Percentiles rank a stretch among this genome's conserved stretches.
Conservation (phyloP, 2,329 filamentous ascomycete species). For the Neonectria coccinea region DNA sequence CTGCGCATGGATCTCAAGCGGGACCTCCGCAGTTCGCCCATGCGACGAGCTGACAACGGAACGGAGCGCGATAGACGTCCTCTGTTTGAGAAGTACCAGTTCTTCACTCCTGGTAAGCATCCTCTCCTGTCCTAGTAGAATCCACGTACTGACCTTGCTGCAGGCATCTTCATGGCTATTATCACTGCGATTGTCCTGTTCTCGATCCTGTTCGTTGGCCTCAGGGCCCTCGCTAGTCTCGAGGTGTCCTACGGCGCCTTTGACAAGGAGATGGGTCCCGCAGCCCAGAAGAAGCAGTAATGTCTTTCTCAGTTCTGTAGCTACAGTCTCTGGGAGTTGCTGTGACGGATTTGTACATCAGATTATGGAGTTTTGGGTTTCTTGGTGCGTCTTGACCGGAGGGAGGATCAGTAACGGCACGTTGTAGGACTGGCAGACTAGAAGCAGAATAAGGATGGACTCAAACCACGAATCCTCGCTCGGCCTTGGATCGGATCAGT, state of each 20-base stretch:
- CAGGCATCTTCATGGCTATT: constrained; percentile 91
- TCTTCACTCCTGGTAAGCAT: constrained; percentile 82
- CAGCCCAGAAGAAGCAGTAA: constrained; percentile 81
- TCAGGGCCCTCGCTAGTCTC: constrained; percentile 81
- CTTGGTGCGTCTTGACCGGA: constrained; percentile 41
- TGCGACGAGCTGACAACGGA: constrained; percentile 54
- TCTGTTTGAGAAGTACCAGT: constrained; percentile 94
- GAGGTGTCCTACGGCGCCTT: constrained; percentile 95
- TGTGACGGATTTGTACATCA: constrained; percentile 44
- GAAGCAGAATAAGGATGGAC: constrained; percentile 34
- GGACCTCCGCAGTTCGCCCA: constrained; percentile 49
- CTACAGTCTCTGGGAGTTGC: constrained; percentile 19
- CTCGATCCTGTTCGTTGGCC: constrained; percentile 80
- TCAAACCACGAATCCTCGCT: constrained; percentile 14
- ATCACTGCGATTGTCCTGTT: constrained; percentile 78
- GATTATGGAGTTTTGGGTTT: constrained; percentile 48
- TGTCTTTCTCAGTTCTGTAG: constrained; percentile 36
- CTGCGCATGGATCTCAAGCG: constrained; percentile 82
- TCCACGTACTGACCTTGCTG: constrained; percentile 13
- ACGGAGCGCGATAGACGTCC: constrained; percentile 59
- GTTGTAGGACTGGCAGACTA: constrained; percentile 38
- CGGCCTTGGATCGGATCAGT: constrained; percentile 20
- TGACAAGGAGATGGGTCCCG: constrained; percentile 94
- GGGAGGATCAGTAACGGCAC: constrained; percentile 39
- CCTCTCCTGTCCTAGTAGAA: too few relatives aligned